Evolutionary conservation across 106 monocot species (phyloP).

Genomic region (Apostasia shenzhenica): DNA sequence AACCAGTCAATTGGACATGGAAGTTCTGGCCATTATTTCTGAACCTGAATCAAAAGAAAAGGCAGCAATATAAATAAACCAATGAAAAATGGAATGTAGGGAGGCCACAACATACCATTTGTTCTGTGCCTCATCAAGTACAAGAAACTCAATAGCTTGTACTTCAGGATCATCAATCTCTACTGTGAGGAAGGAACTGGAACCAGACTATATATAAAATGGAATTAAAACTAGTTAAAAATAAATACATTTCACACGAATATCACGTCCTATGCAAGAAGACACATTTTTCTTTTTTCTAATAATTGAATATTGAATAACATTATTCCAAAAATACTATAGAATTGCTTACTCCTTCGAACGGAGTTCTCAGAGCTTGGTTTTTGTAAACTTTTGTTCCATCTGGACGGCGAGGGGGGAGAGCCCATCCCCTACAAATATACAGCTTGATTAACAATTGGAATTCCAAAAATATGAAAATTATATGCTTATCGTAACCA

Average conservation of each 20-base stretch:
- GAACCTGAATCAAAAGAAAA: conserved; percentile 36
- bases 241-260: neutral
- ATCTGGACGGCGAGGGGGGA: conserved; percentile 59
- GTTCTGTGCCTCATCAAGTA: conserved; percentile 66
- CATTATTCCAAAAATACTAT: neutral
- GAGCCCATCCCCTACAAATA: conserved; percentile 56
- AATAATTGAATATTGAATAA: neutral
- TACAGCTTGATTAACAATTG: neutral
- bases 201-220: conserved; percentile 45
- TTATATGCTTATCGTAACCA: neutral
- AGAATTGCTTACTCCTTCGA: conserved; percentile 40
- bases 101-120: conserved; percentile 54
- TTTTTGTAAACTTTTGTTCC: conserved; percentile 83
- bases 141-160: conserved; percentile 81
- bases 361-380: conserved; percentile 76
- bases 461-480: neutral
- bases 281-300: neutral
- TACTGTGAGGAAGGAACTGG: conserved; percentile 45
- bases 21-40: conserved; percentile 93
- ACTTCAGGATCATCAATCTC: conserved; percentile 84
- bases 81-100: neutral
- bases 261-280: neutral
- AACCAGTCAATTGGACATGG: conserved; percentile 28
- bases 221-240: neutral
- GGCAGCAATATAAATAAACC: neutral